phyloP scores from a whole-genome alignment of 1,284 basidiomycete species.

The Pascua guehoae region DNA sequence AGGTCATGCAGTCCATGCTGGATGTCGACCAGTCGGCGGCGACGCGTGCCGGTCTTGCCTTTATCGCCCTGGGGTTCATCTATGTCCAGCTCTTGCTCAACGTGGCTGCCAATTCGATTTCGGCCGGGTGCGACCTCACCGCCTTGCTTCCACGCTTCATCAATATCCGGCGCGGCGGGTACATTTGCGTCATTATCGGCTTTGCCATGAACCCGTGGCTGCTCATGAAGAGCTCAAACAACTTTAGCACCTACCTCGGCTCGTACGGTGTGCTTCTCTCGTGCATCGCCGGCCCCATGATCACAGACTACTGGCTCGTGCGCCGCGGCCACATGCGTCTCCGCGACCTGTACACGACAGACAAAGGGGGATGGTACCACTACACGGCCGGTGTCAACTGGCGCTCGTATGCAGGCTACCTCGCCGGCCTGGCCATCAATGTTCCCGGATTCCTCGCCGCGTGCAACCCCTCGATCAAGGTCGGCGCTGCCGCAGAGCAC shows the following conservation, averaged over 20 bases:
- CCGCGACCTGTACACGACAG: slow-evolving; percentile 64
- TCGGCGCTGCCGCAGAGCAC: slow-evolving; percentile 62
- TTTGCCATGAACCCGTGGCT: slow-evolving; percentile 70
- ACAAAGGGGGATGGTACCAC: slow-evolving; percentile 65
- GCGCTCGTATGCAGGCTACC: slow-evolving; percentile 52
- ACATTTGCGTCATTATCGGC: slow-evolving; percentile 70
- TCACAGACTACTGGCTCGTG: slow-evolving; percentile 76
- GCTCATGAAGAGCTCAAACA: slow-evolving; percentile 68
- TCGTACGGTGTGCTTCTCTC: slow-evolving; percentile 64
- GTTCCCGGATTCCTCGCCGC: slow-evolving; percentile 57
- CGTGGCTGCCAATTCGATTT: slow-evolving; percentile 79
- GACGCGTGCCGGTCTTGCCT: slow-evolving; percentile 48
- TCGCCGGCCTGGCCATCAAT: slow-evolving; percentile 72
- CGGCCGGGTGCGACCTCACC: slow-evolving; percentile 79
- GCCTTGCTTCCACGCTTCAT: slow-evolving; percentile 75
- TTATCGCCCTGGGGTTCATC: slow-evolving; percentile 59
- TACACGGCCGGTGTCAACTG: slow-evolving; percentile 74
- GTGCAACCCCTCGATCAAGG: slow-evolving; percentile 56
- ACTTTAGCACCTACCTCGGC: slow-evolving; percentile 77
- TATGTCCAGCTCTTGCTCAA: slow-evolving; percentile 53
- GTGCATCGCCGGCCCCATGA: slow-evolving; percentile 78
- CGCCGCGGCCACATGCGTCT: slow-evolving; percentile 68
- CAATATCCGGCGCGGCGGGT: slow-evolving; percentile 79
- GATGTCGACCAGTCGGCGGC: slow-evolving; percentile 21
- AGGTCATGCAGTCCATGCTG: slow-evolving; percentile 43